Conservation (phyloP, 1,284 basidiomycete species). For the Fomitiporia mediterranea region DNA sequence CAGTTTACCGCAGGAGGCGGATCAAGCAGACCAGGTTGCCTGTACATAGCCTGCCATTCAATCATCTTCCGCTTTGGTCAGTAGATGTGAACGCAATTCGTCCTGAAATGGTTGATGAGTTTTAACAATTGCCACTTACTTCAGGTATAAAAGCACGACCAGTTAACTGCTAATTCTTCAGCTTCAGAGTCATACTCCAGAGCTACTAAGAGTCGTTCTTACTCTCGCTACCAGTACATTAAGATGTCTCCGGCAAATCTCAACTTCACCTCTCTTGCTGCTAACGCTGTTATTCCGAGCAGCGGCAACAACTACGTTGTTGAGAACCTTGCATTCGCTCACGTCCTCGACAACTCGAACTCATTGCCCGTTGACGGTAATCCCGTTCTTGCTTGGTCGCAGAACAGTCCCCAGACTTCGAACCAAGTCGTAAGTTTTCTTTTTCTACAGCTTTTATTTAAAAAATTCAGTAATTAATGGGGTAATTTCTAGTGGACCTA, state of each 20-base stretch:
- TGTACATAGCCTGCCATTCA: not conserved
- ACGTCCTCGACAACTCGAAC: constrained; percentile 15
- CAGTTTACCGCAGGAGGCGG: not conserved
- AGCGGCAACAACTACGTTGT: constrained; percentile 14
- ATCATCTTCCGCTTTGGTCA: not conserved
- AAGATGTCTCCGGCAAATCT: not conserved
- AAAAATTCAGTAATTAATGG: not conserved
- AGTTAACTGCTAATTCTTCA: not conserved
- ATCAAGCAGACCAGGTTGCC: not conserved
- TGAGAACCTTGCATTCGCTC: constrained; percentile 9
- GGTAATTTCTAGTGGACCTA: constrained; percentile 11
- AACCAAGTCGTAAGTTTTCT: constrained; percentile 2
- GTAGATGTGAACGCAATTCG: not conserved
- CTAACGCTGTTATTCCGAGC: constrained; percentile 5
- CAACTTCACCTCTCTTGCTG: constrained; percentile 9
- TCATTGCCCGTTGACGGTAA: constrained; percentile 8
- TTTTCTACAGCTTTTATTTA: not conserved
- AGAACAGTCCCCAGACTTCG: not conserved
- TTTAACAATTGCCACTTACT: no score
- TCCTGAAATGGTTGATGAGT: no score
- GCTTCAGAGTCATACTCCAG: constrained; percentile 7
- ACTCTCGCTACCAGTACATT: not conserved
- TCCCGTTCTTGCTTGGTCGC: constrained; percentile 9
- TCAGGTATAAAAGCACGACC: not conserved
- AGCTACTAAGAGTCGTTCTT: not conserved